Evolutionary conservation across 495 filamentous ascomycete genomes (phyloP), one percentile per base, ranked within the genome.

Genomic region (Penicillium cosmopolitanum): DNA sequence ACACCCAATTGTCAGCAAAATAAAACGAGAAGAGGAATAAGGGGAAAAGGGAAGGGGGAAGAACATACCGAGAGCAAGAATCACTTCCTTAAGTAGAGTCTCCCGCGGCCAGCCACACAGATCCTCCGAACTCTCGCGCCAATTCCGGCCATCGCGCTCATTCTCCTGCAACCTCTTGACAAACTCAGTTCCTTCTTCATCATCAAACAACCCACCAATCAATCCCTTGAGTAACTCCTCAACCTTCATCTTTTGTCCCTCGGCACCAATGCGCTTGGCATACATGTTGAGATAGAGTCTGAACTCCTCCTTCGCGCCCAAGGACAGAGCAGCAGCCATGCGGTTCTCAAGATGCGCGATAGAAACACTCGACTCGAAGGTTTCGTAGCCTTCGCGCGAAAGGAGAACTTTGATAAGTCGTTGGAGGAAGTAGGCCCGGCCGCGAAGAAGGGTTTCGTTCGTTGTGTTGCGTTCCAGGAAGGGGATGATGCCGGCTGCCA

Each of bases 281-380:
- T 98, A 99, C 91, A 98, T 98, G 62, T 91, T 87, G 6, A 98
- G 73, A 66, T 96, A 96, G 2, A 96, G 77, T 56, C 89, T 83
- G 76, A 97, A 98, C 68, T 98, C 95, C 38, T 96, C 93, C 62
- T 86, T 87, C 0, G 93, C 87, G 9, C 91, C 92, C 2, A 99
- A 78, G 43, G 90, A 87, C 56, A 95, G 68, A 6, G 95, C 92
- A 11, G 92, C 95, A 11, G 95, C 93, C 53, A 99, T 84, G 25
- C 95, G 85, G 68, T 98, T 97, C 75, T 99, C 95, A 23, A 99
- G 79, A 75, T 99, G 95, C 11, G 93, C 94, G 65, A 99, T 90
- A 18, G 91, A 95, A 21, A 97, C 92, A 23, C 82, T 88, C 21
- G 91, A 87, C 69, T 98, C 96, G 60, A 99, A 96, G 6, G 85